These are phyloP conservation scores for Magnolia officinalis DNA, from an alignment of 164 flowering plant genomes.

Conservation along the genomic window DNA sequence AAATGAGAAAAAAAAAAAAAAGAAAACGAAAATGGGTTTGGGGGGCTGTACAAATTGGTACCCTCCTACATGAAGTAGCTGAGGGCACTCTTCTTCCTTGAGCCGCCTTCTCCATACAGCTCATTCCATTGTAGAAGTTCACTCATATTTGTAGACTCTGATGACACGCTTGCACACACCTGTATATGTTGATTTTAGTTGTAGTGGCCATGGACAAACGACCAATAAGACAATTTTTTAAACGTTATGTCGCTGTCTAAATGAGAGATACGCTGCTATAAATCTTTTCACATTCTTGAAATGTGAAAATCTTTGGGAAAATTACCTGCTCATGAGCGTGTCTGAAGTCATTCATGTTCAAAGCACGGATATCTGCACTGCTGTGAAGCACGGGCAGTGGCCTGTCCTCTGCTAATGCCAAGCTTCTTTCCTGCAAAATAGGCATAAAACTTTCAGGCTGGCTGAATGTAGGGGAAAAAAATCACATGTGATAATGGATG, in stretches of 20 bases:
- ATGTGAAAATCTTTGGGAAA: background rate
- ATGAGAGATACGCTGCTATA: background rate
- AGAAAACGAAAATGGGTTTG: background rate
- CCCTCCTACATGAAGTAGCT: constrained; percentile 76
- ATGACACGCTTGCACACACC: constrained; percentile 74
- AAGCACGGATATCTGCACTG: constrained; percentile 63
- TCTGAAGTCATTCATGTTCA: constrained; percentile 71
- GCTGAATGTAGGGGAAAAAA: background rate
- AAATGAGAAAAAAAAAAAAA: background rate
- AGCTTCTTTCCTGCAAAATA: constrained; percentile 51
- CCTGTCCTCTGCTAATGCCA: constrained; percentile 63
- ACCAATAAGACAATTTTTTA: background rate
- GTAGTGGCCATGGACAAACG: background rate
- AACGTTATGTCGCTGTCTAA: background rate
- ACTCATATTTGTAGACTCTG: constrained; percentile 74
- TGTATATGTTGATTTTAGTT: constrained; percentile 7
- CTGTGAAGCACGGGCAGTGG: constrained; percentile 57
- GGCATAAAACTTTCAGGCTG: background rate
- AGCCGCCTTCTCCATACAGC: constrained; percentile 82
- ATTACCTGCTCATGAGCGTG: constrained; percentile 91
- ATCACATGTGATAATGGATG: too few relatives aligned
- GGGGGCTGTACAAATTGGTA: constrained; percentile 28
- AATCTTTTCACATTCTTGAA: background rate
- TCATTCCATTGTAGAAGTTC: constrained; percentile 82
- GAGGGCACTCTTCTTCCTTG: constrained; percentile 62